Conservation (phyloP, 176 grass and related monocot species). For the Alopecurus myosuroides region DNA sequence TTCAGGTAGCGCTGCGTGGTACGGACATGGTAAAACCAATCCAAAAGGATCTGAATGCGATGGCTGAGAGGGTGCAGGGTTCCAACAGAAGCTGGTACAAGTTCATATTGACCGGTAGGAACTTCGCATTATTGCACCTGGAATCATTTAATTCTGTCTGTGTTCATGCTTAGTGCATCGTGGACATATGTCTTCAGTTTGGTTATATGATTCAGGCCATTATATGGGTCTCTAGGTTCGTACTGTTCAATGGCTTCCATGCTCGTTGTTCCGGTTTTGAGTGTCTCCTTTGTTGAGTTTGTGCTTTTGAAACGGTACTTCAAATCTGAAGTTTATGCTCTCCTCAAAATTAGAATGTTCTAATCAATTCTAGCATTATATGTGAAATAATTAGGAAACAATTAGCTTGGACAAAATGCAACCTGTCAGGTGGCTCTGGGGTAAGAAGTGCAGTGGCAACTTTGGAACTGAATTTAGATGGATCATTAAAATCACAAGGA, state of each 20-base stretch:
- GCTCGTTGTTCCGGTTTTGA: neutral
- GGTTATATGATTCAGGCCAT: neutral
- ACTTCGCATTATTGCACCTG: neutral
- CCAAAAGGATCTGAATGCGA: conserved; percentile 31
- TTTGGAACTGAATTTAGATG: neutral
- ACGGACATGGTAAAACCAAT: conserved; percentile 9
- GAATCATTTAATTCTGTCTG: neutral
- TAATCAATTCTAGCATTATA: neutral
- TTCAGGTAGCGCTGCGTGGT: conserved; percentile 20
- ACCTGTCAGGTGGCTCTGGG: neutral
- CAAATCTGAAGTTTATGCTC: neutral
- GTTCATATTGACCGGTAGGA: conserved; percentile 37
- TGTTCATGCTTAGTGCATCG: neutral
- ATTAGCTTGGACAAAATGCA: neutral
- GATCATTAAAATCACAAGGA: neutral
- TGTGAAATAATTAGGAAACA: neutral
- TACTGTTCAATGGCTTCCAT: neutral
- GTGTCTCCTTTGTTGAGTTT: neutral
- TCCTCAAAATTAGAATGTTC: neutral
- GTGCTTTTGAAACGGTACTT: neutral
- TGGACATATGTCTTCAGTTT: neutral
- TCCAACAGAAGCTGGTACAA: conserved; percentile 27
- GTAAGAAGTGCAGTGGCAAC: neutral
- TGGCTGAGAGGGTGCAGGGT: conserved; percentile 18
- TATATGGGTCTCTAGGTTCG: neutral